These are phyloP conservation scores for Infundibulicybe gibba DNA, from an alignment of 768 basidiomycete species.

Conservation along the genomic window DNA sequence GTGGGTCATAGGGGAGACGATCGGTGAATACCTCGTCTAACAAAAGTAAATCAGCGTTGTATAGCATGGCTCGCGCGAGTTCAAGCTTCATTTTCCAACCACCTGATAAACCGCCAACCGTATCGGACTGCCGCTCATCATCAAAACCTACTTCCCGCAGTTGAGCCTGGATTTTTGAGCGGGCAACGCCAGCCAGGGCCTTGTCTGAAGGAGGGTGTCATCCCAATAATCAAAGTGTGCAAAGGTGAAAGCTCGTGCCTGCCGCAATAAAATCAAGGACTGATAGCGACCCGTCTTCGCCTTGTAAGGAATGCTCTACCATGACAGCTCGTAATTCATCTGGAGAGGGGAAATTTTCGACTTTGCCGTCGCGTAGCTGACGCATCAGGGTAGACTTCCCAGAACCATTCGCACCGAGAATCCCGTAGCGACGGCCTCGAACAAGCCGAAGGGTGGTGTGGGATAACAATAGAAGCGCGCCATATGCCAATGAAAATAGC, in stretches of 20 bases:
- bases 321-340: constrained; percentile 86
- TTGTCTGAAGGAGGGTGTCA: constrained; percentile 46
- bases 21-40: constrained; percentile 68
- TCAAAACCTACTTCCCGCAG: constrained; percentile 90
- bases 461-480: constrained; percentile 89
- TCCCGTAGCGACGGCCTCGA: constrained; percentile 91
- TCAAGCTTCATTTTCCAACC: constrained; percentile 99
- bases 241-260: constrained; percentile 39
- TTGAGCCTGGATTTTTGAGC: constrained; percentile 72
- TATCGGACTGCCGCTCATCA: constrained; percentile 76
- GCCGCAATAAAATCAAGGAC: constrained; percentile 90
- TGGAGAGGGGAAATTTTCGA: constrained; percentile 93
- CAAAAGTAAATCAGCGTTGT: constrained; percentile 83
- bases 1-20: not conserved
- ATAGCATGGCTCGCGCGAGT: constrained; percentile 93
- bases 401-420: constrained; percentile 93
- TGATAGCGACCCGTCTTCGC: constrained; percentile 80
- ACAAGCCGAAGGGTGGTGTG: constrained; percentile 88
- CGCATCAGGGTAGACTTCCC: constrained; percentile 97
- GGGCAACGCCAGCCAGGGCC: constrained; percentile 56
- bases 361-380: constrained; percentile 91
- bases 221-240: not conserved
- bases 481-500: constrained; percentile 93
- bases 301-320: constrained; percentile 96
- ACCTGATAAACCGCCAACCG: constrained; percentile 88